Evolutionary conservation across 106 monocot species (phyloP).

Genomic region (Dioscorea dumetorum): DNA sequence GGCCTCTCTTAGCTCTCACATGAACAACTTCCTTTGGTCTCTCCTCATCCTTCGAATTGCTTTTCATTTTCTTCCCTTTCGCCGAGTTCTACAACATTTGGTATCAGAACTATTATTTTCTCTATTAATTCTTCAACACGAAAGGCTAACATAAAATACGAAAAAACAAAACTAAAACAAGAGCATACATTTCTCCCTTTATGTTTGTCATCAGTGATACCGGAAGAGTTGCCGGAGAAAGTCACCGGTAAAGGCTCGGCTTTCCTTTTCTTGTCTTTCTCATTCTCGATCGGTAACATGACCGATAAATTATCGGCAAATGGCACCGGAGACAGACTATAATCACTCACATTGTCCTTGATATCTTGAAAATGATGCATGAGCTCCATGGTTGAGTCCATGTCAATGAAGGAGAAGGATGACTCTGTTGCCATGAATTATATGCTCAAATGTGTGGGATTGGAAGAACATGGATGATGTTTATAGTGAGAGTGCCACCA

Average conservation of each 20-base stretch:
- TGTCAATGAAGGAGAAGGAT: slow-evolving; percentile 16
- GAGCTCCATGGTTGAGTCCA: slow-evolving; percentile 23
- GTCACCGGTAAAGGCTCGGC: background rate
- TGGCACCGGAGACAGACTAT: background rate
- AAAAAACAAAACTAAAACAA: too few relatives aligned
- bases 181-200: slow-evolving; percentile 21
- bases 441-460: background rate
- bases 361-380: slow-evolving; percentile 27
- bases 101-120: too few relatives aligned
- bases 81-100: slow-evolving; percentile 4
- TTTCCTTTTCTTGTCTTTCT: slow-evolving; percentile 20
- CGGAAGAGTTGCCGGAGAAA: slow-evolving; percentile 4
- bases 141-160: too few relatives aligned
- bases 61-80: slow-evolving; percentile 12
- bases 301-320: slow-evolving; percentile 6
- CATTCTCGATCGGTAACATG: background rate
- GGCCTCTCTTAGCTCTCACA: slow-evolving; percentile 69
- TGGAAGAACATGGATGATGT: background rate
- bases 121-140: too few relatives aligned
- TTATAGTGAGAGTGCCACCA: too few relatives aligned
- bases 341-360: background rate
- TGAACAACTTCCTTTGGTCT: slow-evolving; percentile 50
- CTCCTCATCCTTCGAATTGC: slow-evolving; percentile 21
- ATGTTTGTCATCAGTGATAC: background rate
- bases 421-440: slow-evolving; percentile 36